Base-by-base conservation (phyloP, 495 filamentous ascomycete genomes). In the Cladorrhinum samala region DNA sequence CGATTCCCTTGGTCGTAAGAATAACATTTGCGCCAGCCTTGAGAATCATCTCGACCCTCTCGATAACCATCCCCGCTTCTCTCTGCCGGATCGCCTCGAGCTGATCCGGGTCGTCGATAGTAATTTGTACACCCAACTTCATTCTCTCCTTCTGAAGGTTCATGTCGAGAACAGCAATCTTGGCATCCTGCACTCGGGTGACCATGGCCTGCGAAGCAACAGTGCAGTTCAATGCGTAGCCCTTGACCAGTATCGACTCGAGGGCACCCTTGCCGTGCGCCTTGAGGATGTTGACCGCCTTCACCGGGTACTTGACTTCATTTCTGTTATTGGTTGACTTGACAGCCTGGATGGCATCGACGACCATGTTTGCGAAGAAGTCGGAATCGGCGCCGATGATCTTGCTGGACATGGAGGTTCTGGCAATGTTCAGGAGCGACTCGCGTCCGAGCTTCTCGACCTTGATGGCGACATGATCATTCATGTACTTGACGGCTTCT, bases 371-470 rank as follows among this genome's bases (percentile, higher is more conserved):
- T 37, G 93, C 84, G 62, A 97, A 99, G 79, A 99, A 99, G 45
- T 95, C 90, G 17, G 89, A 88, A 67, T 99, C 94, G 43, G 88
- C 76, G 41, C 93, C 94, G 66, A 99, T 97, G 67, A 99, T 89
- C 74, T 99, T 99, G 77, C 87, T 92, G 39, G 91, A 96, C 92
- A 99, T 99, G 53, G 93, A 97, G 6, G 93, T 99, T 75, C 91
- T 96, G 37, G 93, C 93, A 68, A 99, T 95, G 74, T 84, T 97
- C 62, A 97, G 68, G 50, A 99, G 78, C 53, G 87, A 89, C 57
- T 97, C 93, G 41, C 86, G 82, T 44, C 90, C 91, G 30, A 99
- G 81, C 44, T 83, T 81, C 61, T 97, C 94, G 36, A 96, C 91
- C 72, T 92, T 95, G 55, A 86, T 88, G 73, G 88, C 87, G 68